These are phyloP conservation scores for Sclerotinia trifoliorum DNA, from an alignment of 2,329 filamentous ascomycete species.

Conservation along the genomic window DNA sequence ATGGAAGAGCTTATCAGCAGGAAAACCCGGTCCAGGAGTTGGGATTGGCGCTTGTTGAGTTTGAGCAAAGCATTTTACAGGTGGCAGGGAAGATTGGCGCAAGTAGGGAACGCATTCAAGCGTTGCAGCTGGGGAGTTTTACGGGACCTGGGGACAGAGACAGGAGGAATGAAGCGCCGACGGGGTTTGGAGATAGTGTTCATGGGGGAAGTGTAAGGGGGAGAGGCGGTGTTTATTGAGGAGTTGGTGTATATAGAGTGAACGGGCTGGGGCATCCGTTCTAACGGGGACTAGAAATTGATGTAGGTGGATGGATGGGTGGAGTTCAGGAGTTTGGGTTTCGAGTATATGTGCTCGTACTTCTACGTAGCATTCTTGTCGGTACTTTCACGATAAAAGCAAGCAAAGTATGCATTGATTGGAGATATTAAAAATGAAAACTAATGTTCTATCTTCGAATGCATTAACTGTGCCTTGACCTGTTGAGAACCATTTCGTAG, in stretches of 20 bases:
- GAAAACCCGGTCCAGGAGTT: slow-evolving; percentile 53
- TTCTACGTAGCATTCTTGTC: neutral
- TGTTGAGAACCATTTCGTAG: neutral
- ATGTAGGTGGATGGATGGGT: neutral
- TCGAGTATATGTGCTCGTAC: neutral
- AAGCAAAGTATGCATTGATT: slow-evolving; percentile 1
- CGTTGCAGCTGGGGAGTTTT: slow-evolving; percentile 50
- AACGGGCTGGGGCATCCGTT: neutral
- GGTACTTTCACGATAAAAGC: neutral
- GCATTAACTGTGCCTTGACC: neutral
- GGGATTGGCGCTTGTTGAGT: slow-evolving; percentile 60
- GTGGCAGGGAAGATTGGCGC: slow-evolving; percentile 60
- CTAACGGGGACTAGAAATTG: neutral
- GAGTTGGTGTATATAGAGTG: slow-evolving; percentile 6
- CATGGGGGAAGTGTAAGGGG: neutral
- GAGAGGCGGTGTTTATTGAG: slow-evolving; percentile 15
- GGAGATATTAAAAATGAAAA: slow-evolving; percentile 11
- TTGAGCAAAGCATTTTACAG: slow-evolving; percentile 62
- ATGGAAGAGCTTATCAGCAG: slow-evolving; percentile 41
- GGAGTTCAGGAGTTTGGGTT: slow-evolving; percentile 12
- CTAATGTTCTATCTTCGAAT: neutral
- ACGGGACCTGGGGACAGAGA: slow-evolving; percentile 19
- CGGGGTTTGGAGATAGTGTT: neutral
- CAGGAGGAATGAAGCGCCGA: neutral
- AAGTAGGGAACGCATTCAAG: slow-evolving; percentile 60